A percentile compares a stretch with the other conserved stretches of the same genome.
These are phyloP conservation scores for Pseudocercospora fijiensis DNA, from an alignment of 2,329 filamentous ascomycete genomes.

Conservation along the genomic window DNA sequence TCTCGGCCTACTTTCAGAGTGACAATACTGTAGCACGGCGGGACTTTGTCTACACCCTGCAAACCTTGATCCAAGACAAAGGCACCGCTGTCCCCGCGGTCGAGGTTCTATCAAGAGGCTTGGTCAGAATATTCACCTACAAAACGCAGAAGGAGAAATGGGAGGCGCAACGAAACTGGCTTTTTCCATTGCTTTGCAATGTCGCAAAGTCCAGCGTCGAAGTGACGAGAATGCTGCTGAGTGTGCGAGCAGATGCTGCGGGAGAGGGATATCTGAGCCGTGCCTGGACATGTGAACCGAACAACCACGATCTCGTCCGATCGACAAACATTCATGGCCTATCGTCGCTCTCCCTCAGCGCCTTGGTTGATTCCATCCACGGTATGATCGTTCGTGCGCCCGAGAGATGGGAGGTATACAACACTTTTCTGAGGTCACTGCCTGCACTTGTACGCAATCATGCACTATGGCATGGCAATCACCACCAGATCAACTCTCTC, in stretches of 20 bases:
- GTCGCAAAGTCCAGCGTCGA: slow-evolving; percentile 24
- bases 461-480: slow-evolving; percentile 72
- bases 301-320: slow-evolving; percentile 3
- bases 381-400: slow-evolving; percentile 21
- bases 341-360: slow-evolving; percentile 18
- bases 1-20: slow-evolving; percentile 26
- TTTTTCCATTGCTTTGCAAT: slow-evolving; percentile 26
- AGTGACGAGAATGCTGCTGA: slow-evolving; percentile 23
- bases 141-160: slow-evolving; percentile 30
- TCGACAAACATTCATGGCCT: slow-evolving; percentile 22
- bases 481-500: slow-evolving; percentile 72
- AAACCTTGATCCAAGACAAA: slow-evolving; percentile 17
- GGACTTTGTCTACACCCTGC: slow-evolving; percentile 25
- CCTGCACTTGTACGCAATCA: slow-evolving; percentile 88
- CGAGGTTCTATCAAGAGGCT: slow-evolving; percentile 25
- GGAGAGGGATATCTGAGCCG: slow-evolving; percentile 26
- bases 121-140: slow-evolving; percentile 27
- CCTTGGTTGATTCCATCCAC: slow-evolving; percentile 23
- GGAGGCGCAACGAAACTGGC: slow-evolving; percentile 28
- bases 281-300: not conserved
- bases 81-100: slow-evolving; percentile 16
- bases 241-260: slow-evolving; percentile 26
- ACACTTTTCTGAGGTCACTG: slow-evolving; percentile 81
- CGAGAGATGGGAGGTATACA: slow-evolving; percentile 55
- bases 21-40: slow-evolving; percentile 18